Percentiles rank a stretch among this genome's conserved stretches.
phyloP scores from a whole-genome alignment of 306 rosid species.

The Benincasa hispida region DNA sequence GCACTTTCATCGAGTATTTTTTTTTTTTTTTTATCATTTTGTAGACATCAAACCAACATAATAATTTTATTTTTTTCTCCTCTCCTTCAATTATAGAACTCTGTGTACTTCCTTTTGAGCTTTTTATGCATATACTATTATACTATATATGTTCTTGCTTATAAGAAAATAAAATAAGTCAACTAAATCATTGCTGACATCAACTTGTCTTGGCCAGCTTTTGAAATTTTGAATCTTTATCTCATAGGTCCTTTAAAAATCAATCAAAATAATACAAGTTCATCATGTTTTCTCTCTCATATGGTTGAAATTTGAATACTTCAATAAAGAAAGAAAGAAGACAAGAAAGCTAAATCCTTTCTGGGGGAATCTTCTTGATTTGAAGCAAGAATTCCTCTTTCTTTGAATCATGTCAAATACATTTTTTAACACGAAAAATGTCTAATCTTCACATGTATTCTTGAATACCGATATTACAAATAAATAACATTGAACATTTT shows the following conservation, averaged over 20 bases:
- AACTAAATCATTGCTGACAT: background rate
- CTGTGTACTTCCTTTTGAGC: background rate
- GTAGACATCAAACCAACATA: background rate
- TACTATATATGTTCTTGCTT: background rate
- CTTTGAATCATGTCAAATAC: too few species aligned
- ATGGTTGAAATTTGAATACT: background rate
- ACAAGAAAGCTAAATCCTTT: too few species aligned
- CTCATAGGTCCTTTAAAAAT: background rate
- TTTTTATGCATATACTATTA: background rate
- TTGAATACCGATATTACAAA: background rate
- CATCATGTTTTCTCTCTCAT: background rate
- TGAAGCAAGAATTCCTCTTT: too few species aligned
- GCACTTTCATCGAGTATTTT: background rate
- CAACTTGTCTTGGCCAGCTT: background rate
- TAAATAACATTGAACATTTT: background rate
- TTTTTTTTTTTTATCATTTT: background rate
- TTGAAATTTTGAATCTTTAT: background rate
- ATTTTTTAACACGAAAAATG: background rate
- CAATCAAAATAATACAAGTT: background rate
- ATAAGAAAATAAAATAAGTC: background rate
- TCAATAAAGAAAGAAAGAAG: background rate
- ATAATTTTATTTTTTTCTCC: background rate
- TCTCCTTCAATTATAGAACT: background rate
- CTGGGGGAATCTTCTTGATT: too few species aligned
- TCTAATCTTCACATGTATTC: background rate